These are phyloP conservation scores for Helicostylum pulchrum DNA, from an alignment of 192 early-diverging fungal species.

Conservation along the genomic window DNA sequence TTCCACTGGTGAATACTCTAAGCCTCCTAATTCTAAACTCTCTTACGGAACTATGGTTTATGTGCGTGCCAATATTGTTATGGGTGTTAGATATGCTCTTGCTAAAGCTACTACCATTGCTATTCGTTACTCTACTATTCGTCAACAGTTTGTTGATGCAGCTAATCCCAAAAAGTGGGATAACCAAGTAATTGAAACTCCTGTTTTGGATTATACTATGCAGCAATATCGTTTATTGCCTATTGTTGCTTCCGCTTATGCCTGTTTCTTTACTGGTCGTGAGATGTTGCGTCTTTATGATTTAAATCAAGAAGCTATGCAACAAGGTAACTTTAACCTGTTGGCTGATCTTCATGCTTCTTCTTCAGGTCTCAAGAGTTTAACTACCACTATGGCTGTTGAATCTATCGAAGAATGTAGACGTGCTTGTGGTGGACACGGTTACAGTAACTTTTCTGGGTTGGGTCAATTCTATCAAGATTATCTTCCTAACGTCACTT, in stretches of 20 bases:
- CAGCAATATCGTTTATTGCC: constrained; percentile 73
- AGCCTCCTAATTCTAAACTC: constrained; percentile 76
- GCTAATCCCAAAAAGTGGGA: constrained; percentile 44
- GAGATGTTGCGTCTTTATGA: constrained; percentile 63
- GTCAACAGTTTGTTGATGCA: constrained; percentile 69
- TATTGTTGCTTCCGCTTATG: constrained; percentile 68
- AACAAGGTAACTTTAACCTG: constrained; percentile 57
- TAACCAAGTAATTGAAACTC: constrained; percentile 55
- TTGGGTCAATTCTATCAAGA: constrained; percentile 66
- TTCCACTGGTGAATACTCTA: constrained; percentile 63
- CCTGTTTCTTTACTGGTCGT: constrained; percentile 65
- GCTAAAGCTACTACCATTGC: constrained; percentile 70
- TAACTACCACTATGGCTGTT: constrained; percentile 62
- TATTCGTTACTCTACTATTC: constrained; percentile 64
- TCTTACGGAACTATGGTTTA: constrained; percentile 87
- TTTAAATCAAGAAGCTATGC: constrained; percentile 54
- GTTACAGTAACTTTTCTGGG: constrained; percentile 72
- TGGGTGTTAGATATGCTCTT: constrained; percentile 51
- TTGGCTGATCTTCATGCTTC: constrained; percentile 74
- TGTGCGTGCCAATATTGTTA: constrained; percentile 75
- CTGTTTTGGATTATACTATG: constrained; percentile 75
- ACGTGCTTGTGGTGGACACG: constrained; percentile 78
- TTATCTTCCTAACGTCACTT: constrained; percentile 70
- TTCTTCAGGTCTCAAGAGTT: constrained; percentile 68
- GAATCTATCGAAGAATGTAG: constrained; percentile 71